phyloP scores from a whole-genome alignment of 2,329 filamentous ascomycete genomes.

The Fusarium sp. region DNA sequence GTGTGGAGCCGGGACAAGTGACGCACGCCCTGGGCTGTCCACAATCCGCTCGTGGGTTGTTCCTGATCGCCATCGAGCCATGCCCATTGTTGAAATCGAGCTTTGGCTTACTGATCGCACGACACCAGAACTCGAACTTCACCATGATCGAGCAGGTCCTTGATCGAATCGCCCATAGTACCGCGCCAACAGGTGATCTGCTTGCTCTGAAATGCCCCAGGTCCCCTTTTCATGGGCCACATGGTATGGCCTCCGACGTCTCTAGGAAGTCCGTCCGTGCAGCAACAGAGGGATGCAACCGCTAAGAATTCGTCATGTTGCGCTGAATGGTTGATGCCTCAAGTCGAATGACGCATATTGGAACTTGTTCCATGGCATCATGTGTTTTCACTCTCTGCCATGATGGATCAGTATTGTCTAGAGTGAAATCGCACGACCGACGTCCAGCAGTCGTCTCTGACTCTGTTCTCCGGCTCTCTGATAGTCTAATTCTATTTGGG shows the following conservation, averaged over 20 bases:
- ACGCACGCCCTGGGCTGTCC: slow-evolving; percentile 23
- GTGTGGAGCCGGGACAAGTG: slow-evolving; percentile 32
- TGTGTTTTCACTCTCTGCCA: slow-evolving; percentile 11
- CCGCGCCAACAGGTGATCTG: slow-evolving; percentile 36
- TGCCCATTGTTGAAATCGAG: slow-evolving; percentile 47
- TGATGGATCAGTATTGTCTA: slow-evolving; percentile 15
- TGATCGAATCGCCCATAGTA: slow-evolving; percentile 24
- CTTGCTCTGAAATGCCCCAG: slow-evolving; percentile 25
- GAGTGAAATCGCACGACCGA: slow-evolving; percentile 4
- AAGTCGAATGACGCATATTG: slow-evolving; percentile 30
- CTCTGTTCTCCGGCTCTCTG: slow-evolving; percentile 6
- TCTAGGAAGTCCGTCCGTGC: slow-evolving; percentile 21
- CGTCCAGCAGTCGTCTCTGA: slow-evolving; percentile 1
- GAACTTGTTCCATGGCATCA: slow-evolving; percentile 30
- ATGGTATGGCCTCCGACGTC: slow-evolving; percentile 36
- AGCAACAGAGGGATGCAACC: slow-evolving; percentile 15
- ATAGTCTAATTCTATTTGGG: slow-evolving; percentile 12
- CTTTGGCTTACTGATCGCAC: slow-evolving; percentile 50
- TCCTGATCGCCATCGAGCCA: slow-evolving; percentile 47
- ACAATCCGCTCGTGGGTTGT: slow-evolving; percentile 37
- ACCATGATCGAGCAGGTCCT: slow-evolving; percentile 28
- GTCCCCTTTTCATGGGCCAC: slow-evolving; percentile 34
- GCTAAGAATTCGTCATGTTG: slow-evolving; percentile 28
- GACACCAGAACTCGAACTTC: slow-evolving; percentile 35
- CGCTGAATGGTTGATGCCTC: slow-evolving; percentile 16